phyloP scores from a whole-genome alignment of 495 filamentous ascomycete species.

The Aspergillus diversus region DNA sequence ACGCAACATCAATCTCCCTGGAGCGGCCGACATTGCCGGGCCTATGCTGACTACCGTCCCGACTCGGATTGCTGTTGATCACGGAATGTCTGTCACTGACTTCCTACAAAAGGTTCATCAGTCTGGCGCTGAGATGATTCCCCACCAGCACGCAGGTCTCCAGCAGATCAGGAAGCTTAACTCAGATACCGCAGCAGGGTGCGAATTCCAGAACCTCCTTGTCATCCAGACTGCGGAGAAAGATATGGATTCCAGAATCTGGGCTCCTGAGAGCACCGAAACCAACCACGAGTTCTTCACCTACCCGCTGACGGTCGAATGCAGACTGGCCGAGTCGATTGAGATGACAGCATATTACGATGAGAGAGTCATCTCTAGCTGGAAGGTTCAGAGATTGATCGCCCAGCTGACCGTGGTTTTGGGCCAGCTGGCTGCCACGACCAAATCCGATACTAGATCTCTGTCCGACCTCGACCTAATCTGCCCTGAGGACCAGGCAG shows the following conservation, averaged over 20 bases:
- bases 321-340: conserved; percentile 38
- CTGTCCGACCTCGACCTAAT: neutral
- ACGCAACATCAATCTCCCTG: conserved; percentile 52
- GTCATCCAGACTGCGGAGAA: conserved; percentile 54
- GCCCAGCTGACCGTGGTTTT: conserved; percentile 34
- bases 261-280: conserved; percentile 36
- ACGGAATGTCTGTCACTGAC: conserved; percentile 35
- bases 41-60: conserved; percentile 59
- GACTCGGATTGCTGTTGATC: conserved; percentile 47
- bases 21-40: conserved; percentile 54
- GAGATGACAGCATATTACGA: conserved; percentile 41
- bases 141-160: conserved; percentile 51
- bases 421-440: neutral
- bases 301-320: conserved; percentile 54
- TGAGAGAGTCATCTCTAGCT: conserved; percentile 41
- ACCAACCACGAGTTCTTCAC: conserved; percentile 51
- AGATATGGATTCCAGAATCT: conserved; percentile 45
- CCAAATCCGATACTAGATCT: neutral
- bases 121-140: conserved; percentile 51
- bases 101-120: conserved; percentile 49
- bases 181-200: conserved; percentile 49
- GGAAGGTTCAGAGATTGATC: conserved; percentile 37
- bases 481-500: neutral
- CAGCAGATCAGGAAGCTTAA: conserved; percentile 46
- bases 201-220: conserved; percentile 66